Conservation (phyloP, 1,284 basidiomycete genomes). For the Rhodofomes roseus region DNA sequence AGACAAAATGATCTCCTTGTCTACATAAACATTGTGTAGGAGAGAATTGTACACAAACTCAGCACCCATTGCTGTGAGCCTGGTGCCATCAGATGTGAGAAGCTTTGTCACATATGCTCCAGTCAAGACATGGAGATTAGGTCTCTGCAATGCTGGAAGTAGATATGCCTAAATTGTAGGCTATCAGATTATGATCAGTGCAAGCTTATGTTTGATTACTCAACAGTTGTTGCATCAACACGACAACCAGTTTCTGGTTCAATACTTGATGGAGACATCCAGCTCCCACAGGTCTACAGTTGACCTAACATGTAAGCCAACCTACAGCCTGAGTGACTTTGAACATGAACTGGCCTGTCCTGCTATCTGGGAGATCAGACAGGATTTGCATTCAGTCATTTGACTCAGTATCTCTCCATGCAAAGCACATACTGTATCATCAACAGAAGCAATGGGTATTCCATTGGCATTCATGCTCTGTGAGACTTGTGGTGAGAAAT, state of each 20-base stretch:
- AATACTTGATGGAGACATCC: neutral
- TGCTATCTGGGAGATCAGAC: too few species aligned
- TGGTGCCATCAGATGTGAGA: neutral
- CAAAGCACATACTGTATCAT: too few species aligned
- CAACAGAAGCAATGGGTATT: too few species aligned
- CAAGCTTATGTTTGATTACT: neutral
- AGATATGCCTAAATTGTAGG: constrained; percentile 13
- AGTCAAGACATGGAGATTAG: constrained; percentile 21
- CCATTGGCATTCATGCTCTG: too few species aligned
- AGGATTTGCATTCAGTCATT: too few species aligned
- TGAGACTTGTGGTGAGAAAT: neutral
- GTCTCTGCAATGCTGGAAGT: constrained; percentile 13
- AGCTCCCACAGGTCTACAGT: neutral
- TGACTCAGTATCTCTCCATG: too few species aligned
- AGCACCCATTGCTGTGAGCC: constrained; percentile 25
- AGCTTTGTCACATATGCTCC: constrained; percentile 15
- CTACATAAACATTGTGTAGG: too few species aligned
- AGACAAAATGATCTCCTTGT: too few species aligned
- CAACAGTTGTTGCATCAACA: neutral
- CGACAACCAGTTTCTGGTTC: neutral
- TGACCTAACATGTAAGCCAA: neutral
- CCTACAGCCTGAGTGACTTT: too few species aligned
- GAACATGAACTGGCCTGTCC: too few species aligned
- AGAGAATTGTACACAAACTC: constrained; percentile 17
- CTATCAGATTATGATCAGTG: neutral